Percentiles rank a stretch among this genome's conserved stretches.
phyloP scores from a whole-genome alignment of 257 asterid species.

The Mentha longifolia region DNA sequence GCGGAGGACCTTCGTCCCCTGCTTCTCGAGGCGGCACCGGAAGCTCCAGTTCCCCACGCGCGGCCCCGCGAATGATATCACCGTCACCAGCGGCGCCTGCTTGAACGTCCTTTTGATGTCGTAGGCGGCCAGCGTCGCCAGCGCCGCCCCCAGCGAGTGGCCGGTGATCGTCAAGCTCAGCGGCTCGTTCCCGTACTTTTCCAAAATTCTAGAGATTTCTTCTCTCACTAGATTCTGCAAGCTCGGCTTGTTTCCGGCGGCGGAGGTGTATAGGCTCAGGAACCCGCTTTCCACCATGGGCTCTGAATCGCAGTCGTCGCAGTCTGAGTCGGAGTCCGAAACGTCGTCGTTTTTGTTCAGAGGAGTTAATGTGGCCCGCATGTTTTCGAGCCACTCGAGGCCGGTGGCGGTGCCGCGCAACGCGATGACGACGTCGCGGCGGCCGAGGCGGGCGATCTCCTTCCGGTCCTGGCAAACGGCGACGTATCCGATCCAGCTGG shows the following conservation, averaged over 20 bases:
- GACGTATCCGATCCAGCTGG: constrained; percentile 89
- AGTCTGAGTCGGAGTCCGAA: not conserved
- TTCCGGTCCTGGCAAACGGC: constrained; percentile 69
- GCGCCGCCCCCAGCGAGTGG: constrained; percentile 94
- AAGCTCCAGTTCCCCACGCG: constrained; percentile 85
- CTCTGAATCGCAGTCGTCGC: not conserved
- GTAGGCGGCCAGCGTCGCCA: constrained; percentile 84
- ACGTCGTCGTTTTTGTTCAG: not conserved
- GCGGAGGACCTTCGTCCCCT: constrained; percentile 75
- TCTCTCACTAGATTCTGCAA: constrained; percentile 54
- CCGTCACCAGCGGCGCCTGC: constrained; percentile 64
- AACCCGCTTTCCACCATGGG: constrained; percentile 97
- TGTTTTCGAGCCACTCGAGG: constrained; percentile 86
- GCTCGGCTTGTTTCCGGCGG: constrained; percentile 46
- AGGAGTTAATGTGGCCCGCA: constrained; percentile 73
- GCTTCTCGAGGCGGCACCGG: constrained; percentile 60
- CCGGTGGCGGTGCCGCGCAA: constrained; percentile 87
- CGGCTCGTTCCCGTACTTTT: constrained; percentile 54
- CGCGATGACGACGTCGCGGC: constrained; percentile 87
- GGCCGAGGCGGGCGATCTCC: constrained; percentile 73
- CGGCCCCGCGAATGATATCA: constrained; percentile 92
- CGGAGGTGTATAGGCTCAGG: constrained; percentile 78
- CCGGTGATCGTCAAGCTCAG: constrained; percentile 89
- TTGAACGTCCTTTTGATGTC: constrained; percentile 66
- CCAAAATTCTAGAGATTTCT: constrained; percentile 52